Percentiles rank a stretch among this genome's conserved stretches.
These are phyloP conservation scores for Xerocomellus amylosporus DNA, from an alignment of 768 basidiomycete genomes.

Conservation along the genomic window DNA sequence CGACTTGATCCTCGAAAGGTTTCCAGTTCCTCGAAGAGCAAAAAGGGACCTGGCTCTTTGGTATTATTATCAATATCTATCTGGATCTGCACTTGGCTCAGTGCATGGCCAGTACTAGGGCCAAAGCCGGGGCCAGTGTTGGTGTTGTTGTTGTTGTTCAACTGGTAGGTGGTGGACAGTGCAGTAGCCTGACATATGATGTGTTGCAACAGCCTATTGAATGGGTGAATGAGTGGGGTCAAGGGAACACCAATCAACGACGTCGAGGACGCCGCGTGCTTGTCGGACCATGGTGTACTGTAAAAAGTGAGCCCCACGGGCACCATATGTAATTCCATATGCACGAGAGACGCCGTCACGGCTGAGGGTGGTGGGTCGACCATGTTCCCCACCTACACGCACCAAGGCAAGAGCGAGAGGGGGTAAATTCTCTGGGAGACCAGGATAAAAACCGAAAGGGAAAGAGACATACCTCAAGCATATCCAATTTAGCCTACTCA, in stretches of 20 bases:
- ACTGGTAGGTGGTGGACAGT: constrained; percentile 6
- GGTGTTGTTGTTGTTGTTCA: background rate
- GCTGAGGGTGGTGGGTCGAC: constrained; percentile 19
- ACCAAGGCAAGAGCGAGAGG: background rate
- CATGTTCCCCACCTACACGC: constrained; percentile 1
- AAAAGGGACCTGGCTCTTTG: constrained; percentile 14
- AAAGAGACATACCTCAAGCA: constrained; percentile 15
- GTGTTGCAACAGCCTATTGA: constrained; percentile 20
- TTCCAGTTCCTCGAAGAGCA: constrained; percentile 75
- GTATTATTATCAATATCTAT: background rate
- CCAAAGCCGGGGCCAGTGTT: background rate
- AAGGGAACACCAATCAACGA: background rate
- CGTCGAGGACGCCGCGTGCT: background rate
- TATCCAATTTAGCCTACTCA: constrained; percentile 24
- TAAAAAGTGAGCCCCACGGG: constrained; percentile 38
- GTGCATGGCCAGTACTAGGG: background rate
- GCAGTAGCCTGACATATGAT: constrained; percentile 31
- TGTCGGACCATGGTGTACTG: constrained; percentile 27
- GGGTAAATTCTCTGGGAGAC: background rate
- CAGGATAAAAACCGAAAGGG: background rate
- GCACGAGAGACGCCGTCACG: constrained; percentile 34
- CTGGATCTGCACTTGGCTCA: background rate
- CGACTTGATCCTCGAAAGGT: constrained; percentile 70
- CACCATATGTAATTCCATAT: constrained; percentile 35
- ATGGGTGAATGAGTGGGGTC: constrained; percentile 14